phyloP scores from a whole-genome alignment of 106 monocot species.

The Posidonia australis region DNA sequence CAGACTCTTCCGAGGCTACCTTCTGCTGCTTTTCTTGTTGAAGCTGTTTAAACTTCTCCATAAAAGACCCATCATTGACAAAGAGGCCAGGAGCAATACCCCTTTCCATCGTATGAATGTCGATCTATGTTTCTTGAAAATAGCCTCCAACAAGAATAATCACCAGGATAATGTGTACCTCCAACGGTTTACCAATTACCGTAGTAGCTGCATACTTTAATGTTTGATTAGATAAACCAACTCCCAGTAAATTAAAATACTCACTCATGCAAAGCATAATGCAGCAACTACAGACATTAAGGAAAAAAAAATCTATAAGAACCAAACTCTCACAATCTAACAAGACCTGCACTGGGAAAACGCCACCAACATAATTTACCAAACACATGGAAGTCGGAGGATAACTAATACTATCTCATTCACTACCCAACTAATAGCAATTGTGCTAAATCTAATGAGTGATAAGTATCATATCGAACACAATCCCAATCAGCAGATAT shows the following conservation, averaged over 20 bases:
- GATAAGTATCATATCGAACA: no score
- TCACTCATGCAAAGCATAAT: no score
- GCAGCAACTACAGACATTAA: no score
- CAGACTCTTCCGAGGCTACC: background rate
- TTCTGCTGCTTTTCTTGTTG: slow-evolving; percentile 41
- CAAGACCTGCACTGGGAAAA: no score
- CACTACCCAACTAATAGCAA: no score
- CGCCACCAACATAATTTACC: no score
- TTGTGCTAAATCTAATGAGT: no score
- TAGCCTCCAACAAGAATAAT: background rate
- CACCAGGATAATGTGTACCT: background rate
- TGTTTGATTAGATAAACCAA: background rate
- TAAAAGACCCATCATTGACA: slow-evolving; percentile 67
- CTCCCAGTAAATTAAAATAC: background rate
- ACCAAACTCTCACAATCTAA: no score
- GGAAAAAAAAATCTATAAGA: no score
- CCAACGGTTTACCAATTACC: slow-evolving; percentile 2
- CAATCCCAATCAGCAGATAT: no score
- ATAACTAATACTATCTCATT: no score
- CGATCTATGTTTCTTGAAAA: background rate
- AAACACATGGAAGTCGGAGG: no score
- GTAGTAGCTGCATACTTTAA: slow-evolving; percentile 3
- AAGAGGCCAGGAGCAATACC: slow-evolving; percentile 32
- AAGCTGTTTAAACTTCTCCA: slow-evolving; percentile 66
- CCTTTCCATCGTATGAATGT: slow-evolving; percentile 25